These are phyloP conservation scores for Pseudogymnoascus sp. DNA, from an alignment of 2,329 filamentous ascomycete species.

Conservation along the genomic window DNA sequence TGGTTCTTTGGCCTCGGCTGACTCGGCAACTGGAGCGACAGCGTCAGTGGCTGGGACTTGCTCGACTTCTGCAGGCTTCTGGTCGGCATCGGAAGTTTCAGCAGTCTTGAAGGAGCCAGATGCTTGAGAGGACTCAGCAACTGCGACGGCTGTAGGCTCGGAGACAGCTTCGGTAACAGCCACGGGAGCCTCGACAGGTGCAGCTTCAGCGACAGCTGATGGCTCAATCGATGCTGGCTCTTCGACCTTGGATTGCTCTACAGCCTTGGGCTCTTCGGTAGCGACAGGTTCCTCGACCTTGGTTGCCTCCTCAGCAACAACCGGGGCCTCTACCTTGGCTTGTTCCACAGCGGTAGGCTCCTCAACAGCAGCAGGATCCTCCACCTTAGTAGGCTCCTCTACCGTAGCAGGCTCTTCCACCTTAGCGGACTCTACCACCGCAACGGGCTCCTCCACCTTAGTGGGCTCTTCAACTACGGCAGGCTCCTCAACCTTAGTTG, in stretches of 20 bases:
- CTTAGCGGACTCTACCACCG: neutral
- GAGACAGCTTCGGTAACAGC: neutral
- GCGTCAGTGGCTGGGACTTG: neutral
- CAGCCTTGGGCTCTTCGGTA: neutral
- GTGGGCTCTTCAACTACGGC: neutral
- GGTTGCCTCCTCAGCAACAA: neutral
- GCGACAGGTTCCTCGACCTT: neutral
- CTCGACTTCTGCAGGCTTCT: neutral
- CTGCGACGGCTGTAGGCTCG: neutral
- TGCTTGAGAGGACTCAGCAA: neutral
- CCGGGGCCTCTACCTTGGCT: neutral
- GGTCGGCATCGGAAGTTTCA: conserved; percentile 1
- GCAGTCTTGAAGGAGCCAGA: neutral
- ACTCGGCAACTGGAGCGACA: neutral
- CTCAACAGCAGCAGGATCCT: neutral
- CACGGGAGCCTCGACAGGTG: neutral
- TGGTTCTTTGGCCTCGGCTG: neutral
- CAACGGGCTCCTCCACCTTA: neutral
- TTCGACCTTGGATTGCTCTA: neutral
- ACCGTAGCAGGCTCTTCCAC: neutral
- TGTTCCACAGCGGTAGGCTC: neutral
- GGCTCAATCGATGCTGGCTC: neutral
- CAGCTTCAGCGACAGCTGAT: neutral
- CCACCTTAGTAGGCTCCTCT: neutral
- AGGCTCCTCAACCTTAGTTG: neutral